A percentile compares a stretch with the other conserved stretches of the same genome.
Evolutionary conservation across 2,329 filamentous ascomycete species (phyloP).

Genomic region (Sporothrix inflata): DNA sequence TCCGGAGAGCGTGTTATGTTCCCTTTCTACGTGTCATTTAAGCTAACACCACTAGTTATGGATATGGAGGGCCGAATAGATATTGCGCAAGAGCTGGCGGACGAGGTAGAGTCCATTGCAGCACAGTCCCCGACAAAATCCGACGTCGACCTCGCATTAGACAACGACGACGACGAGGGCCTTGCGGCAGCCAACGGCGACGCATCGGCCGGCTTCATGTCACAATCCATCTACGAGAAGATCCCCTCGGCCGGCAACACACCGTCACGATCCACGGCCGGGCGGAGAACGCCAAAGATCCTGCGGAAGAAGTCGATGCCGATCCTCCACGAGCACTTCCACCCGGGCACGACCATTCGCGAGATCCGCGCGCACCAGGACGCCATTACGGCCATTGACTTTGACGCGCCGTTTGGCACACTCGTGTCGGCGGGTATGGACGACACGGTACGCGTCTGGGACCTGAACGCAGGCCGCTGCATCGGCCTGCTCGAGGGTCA

Average conservation of each 20-base stretch:
- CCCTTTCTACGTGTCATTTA: too few relatives aligned
- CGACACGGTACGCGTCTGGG: conserved; percentile 94
- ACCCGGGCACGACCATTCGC: conserved; percentile 83
- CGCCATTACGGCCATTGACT: conserved; percentile 86
- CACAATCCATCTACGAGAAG: conserved; percentile 95
- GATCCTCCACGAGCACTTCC: conserved; percentile 92
- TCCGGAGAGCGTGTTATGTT: too few relatives aligned
- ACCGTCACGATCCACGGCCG: conserved; percentile 47
- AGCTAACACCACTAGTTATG: conserved; percentile 54
- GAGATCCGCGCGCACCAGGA: conserved; percentile 89
- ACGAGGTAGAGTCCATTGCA: conserved; percentile 61
- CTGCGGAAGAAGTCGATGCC: conserved; percentile 83
- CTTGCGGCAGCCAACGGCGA: conserved; percentile 30
- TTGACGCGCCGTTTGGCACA: conserved; percentile 95
- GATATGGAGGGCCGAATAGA: conserved; percentile 66
- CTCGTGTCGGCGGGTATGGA: conserved; percentile 91
- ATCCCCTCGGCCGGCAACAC: conserved; percentile 63
- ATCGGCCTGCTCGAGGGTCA: conserved; percentile 92
- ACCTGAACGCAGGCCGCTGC: conserved; percentile 89
- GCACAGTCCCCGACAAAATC: conserved; percentile 56
- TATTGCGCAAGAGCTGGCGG: conserved; percentile 61
- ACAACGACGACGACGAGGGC: conserved; percentile 49
- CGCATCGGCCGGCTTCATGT: conserved; percentile 74
- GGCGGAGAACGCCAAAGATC: conserved; percentile 55
- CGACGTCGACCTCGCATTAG: conserved; percentile 57